Base-by-base conservation (phyloP, 345 rosid genomes). In the Salix exigua region DNA sequence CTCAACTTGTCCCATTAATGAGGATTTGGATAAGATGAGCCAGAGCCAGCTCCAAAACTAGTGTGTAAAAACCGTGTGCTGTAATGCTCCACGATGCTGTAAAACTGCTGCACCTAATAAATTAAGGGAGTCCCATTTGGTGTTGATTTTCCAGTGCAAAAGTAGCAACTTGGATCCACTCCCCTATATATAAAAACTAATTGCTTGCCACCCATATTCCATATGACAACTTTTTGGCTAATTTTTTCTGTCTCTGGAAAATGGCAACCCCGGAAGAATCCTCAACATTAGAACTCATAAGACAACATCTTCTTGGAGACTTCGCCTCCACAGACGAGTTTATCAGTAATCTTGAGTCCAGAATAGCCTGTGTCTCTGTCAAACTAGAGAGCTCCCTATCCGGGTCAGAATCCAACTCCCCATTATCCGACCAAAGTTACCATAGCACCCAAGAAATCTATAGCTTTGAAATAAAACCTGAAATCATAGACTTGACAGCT, bases 301-400 rank as follows among this genome's bases (percentile, higher is more conserved):
- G 82, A 19, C 86, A 89, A 30, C 85, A 88, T 72, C 88, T 92
- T 23, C 87, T 90, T 3, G 94, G 81, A 37, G 97, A 91, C 67
- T 83, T 90, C 73, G 55, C 76, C 60, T 82, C 89, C 58, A 67
- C 86, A 11, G 91, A 87, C 50, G 85, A 73, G 64, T 80, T 85
- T 37, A 76, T 85, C 14, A 53, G 72, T 75, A 73, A 78, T 69
- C 78, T 87, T 42, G 82, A 66, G 76, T 71, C 78, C 50, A 23
- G 46, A 63, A 48, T 70, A 72, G 74, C 82, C 67, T 40, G 55
- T 72, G 7, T 73, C 70, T 78, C 88, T 30, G 55, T 88, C 76
- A 82, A 84, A 70, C 62, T 81, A 11, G 78, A 84, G 55, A 40
- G 64, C 58, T 78, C 66, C 5, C 64, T 77, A 12, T 84, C 86